Percentiles rank a stretch among this genome's conserved stretches.
Conservation (phyloP, 306 rosid genomes). For the Cicer arietinum region DNA sequence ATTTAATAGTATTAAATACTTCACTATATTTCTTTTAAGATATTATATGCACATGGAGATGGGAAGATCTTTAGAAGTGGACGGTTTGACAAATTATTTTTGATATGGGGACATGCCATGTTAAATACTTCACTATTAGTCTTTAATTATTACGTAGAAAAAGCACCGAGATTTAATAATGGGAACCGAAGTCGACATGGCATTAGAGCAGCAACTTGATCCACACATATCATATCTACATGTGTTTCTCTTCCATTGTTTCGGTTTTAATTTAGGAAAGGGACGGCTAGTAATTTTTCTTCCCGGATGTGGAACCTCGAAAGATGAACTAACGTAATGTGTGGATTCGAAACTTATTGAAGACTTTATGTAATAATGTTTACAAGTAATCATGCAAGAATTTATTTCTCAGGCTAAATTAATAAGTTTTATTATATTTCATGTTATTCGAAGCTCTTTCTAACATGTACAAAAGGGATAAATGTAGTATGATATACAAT, state of each 20-base stretch:
- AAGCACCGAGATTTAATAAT: constrained; percentile 25
- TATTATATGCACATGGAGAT: constrained; percentile 29
- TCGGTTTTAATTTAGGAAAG: constrained; percentile 8
- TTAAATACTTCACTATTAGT: constrained; percentile 46
- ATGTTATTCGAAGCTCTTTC: no score
- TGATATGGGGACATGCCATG: constrained; percentile 52
- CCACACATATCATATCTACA: constrained; percentile 52
- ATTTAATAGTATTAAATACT: no score
- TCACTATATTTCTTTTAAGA: not conserved
- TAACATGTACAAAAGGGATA: no score
- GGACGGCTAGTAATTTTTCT: not conserved
- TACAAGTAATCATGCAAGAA: no score
- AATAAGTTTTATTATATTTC: no score
- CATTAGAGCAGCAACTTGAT: constrained; percentile 43
- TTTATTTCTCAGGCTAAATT: no score
- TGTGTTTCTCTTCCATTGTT: not conserved
- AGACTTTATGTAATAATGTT: no score
- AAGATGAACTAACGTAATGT: no score
- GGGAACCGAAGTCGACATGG: constrained; percentile 50
- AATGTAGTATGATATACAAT: no score
- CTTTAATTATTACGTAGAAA: constrained; percentile 21
- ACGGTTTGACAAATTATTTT: constrained; percentile 52
- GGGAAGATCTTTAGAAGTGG: constrained; percentile 38
- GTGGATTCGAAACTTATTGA: no score
- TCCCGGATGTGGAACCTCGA: not conserved